A percentile compares a stretch with the other conserved stretches of the same genome.
These are phyloP conservation scores for Jatropha curcas DNA, from an alignment of 345 rosid species.

Conservation along the genomic window DNA sequence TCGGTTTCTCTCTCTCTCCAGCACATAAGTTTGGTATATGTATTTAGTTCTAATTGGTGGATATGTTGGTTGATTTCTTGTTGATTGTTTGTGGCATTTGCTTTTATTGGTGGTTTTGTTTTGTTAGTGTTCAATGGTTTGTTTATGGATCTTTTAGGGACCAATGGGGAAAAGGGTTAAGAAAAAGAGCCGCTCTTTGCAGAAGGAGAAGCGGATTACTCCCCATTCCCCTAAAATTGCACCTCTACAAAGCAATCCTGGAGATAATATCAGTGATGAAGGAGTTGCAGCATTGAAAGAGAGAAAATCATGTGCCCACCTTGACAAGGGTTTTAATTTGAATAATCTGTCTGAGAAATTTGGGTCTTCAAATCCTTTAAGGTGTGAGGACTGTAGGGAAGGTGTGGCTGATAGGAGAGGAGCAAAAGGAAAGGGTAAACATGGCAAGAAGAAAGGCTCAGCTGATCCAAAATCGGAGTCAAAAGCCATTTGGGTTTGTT, in stretches of 20 bases:
- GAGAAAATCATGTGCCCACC: constrained; percentile 59
- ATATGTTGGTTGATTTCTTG: not conserved
- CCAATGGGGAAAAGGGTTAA: constrained; percentile 86
- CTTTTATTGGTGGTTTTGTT: not conserved
- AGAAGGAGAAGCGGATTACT: constrained; percentile 48
- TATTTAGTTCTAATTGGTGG: not conserved
- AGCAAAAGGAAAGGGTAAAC: constrained; percentile 63
- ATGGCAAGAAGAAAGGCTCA: constrained; percentile 54
- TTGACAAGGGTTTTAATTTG: constrained; percentile 59
- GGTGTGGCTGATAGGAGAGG: constrained; percentile 59
- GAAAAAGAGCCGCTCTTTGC: constrained; percentile 64
- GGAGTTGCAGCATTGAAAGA: constrained; percentile 39
- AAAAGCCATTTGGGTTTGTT: constrained; percentile 87
- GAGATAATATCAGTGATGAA: constrained; percentile 32
- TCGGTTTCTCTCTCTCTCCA: too few relatives aligned
- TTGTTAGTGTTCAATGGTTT: constrained; percentile 17
- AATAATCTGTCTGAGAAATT: constrained; percentile 60
- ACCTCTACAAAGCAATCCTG: constrained; percentile 36
- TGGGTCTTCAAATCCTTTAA: constrained; percentile 44
- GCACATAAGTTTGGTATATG: not conserved
- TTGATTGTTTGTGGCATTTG: constrained; percentile 6
- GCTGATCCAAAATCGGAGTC: constrained; percentile 52
- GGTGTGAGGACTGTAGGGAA: constrained; percentile 78
- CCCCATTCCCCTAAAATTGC: constrained; percentile 37
- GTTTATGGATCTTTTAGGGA: constrained; percentile 36